A percentile compares a stretch with the other conserved stretches of the same genome.
These are phyloP conservation scores for Gnomoniopsis smithogilvyi DNA, from an alignment of 2,329 filamentous ascomycete species.

Conservation along the genomic window DNA sequence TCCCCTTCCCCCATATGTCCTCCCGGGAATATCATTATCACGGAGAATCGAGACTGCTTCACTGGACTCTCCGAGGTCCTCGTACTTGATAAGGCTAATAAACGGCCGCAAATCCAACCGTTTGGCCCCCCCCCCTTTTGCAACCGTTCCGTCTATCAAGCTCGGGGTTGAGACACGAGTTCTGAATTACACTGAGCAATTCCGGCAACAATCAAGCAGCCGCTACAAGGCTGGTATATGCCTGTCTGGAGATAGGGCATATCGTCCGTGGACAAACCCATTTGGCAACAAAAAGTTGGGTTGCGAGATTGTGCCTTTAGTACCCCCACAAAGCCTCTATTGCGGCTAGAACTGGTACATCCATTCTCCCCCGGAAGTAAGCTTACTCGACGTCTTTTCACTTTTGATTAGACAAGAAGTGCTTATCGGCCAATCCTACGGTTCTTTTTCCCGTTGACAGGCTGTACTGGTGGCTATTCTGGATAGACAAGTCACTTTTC, in stretches of 20 bases:
- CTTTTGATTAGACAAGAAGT: not conserved
- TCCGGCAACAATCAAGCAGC: not conserved
- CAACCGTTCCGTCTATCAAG: not conserved
- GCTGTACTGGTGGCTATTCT: not conserved
- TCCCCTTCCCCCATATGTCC: not conserved
- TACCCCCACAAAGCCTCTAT: not conserved
- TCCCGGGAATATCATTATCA: not conserved
- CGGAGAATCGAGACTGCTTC: not conserved
- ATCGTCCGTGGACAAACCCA: not conserved
- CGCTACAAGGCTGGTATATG: not conserved
- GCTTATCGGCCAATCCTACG: conserved; percentile 8
- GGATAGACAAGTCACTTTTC: not conserved
- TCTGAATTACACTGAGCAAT: not conserved
- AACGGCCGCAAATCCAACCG: not conserved
- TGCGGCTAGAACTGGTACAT: not conserved
- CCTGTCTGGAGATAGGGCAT: not conserved
- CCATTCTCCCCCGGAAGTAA: not conserved
- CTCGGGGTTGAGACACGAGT: not conserved
- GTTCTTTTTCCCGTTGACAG: not conserved
- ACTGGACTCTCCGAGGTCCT: not conserved
- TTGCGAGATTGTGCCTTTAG: not conserved
- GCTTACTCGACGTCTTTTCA: not conserved
- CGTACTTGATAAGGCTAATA: conserved; percentile 5
- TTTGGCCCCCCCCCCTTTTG: not conserved
- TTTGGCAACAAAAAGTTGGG: no score